A percentile compares a stretch with the other conserved stretches of the same genome.
These are phyloP conservation scores for Lepidium campestre DNA, from an alignment of 441 rosid genomes.

Conservation along the genomic window DNA sequence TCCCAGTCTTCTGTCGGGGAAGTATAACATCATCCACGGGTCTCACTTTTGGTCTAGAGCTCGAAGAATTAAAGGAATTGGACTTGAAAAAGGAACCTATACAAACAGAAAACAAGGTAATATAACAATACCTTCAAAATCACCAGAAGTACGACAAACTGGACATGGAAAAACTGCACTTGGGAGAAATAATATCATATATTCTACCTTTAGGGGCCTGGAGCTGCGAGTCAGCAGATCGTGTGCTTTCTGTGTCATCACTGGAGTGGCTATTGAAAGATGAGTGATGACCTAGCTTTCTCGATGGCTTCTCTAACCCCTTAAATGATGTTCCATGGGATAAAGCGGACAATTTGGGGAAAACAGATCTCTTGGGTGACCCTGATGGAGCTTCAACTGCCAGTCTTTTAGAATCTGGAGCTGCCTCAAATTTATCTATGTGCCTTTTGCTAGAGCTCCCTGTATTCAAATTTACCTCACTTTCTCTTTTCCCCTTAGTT, in stretches of 20 bases:
- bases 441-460: conserved; percentile 52
- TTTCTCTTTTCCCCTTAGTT: conserved; percentile 40
- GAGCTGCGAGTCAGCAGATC: conserved; percentile 43
- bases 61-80: conserved; percentile 55
- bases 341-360: conserved; percentile 39
- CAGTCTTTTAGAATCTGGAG: conserved; percentile 48
- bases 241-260: conserved; percentile 45
- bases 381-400: conserved; percentile 54
- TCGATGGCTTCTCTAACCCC: conserved; percentile 61
- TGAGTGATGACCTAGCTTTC: conserved; percentile 42
- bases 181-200: conserved; percentile 1
- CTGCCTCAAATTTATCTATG: conserved; percentile 46
- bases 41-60: conserved; percentile 65
- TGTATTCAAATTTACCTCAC: conserved; percentile 22
- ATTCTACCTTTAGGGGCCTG: conserved; percentile 57
- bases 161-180: conserved; percentile 10
- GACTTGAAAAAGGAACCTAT: conserved; percentile 73
- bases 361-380: conserved; percentile 52
- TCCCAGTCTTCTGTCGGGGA: conserved; percentile 45
- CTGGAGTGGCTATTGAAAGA: conserved; percentile 33
- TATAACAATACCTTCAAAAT: not conserved
- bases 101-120: conserved; percentile 23
- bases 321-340: conserved; percentile 70
- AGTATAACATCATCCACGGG: conserved; percentile 58
- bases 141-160: not conserved